Conservation (phyloP, 2,329 filamentous ascomycete species). For the Hypomyces perniciosus region DNA sequence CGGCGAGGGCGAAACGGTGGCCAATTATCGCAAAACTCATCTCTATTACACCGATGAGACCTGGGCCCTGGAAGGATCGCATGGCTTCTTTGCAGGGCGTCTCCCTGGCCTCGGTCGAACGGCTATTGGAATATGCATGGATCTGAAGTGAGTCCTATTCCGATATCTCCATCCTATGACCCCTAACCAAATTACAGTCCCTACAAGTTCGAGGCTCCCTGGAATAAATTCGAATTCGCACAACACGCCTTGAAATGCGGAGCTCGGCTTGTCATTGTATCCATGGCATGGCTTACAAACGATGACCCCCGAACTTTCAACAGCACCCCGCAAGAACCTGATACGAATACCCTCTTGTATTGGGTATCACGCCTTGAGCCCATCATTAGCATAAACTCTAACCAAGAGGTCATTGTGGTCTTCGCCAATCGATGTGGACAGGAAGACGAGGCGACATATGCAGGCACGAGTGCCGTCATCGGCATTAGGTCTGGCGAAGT, state of each 20-base stretch:
- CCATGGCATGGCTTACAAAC: conserved; percentile 72
- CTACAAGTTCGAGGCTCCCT: conserved; percentile 34
- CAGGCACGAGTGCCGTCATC: conserved; percentile 67
- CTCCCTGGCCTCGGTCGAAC: conserved; percentile 45
- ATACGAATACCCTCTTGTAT: conserved; percentile 68
- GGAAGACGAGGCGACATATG: conserved; percentile 62
- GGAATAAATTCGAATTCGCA: conserved; percentile 38
- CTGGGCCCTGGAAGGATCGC: conserved; percentile 51
- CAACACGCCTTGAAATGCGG: conserved; percentile 50
- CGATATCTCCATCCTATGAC: not conserved
- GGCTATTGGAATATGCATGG: conserved; percentile 58
- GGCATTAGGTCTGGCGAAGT: conserved; percentile 61
- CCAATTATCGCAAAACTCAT: conserved; percentile 55
- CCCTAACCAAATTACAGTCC: conserved; percentile 20
- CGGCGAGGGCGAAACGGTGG: conserved; percentile 52
- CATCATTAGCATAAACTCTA: conserved; percentile 43
- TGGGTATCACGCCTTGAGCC: conserved; percentile 70
- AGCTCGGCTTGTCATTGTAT: conserved; percentile 60
- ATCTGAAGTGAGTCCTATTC: conserved; percentile 47
- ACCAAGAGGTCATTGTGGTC: conserved; percentile 60
- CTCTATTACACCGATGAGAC: conserved; percentile 56
- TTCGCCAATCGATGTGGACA: conserved; percentile 65
- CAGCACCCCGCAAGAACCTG: conserved; percentile 50
- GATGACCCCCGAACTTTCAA: conserved; percentile 43
- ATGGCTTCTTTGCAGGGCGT: conserved; percentile 43